Conservation (phyloP, 305 asterid genomes). For the Fraxinus floribunda region DNA sequence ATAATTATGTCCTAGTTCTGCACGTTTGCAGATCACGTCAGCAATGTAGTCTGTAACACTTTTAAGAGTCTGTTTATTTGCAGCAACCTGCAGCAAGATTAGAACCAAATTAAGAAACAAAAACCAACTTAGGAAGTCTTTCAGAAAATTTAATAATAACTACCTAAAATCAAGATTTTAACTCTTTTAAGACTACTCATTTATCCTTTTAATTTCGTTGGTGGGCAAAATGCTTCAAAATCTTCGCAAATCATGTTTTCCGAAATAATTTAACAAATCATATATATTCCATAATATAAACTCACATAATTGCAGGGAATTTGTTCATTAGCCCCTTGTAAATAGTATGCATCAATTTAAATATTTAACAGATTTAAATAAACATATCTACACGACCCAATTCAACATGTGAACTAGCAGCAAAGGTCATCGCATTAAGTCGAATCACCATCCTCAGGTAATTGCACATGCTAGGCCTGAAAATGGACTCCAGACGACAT, state of each 20-base stretch:
- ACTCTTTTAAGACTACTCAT: slow-evolving; percentile 3
- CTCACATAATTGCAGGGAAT: background rate
- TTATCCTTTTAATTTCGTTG: background rate
- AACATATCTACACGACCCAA: background rate
- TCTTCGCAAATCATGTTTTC: background rate
- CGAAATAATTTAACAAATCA: background rate
- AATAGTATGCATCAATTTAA: background rate
- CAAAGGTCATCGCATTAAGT: background rate
- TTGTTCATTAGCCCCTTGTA: background rate
- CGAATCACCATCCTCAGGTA: background rate
- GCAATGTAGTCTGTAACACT: slow-evolving; percentile 81
- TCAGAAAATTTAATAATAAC: slow-evolving; percentile 1
- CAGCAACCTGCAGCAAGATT: slow-evolving; percentile 69
- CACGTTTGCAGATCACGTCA: slow-evolving; percentile 80
- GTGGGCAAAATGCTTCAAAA: background rate
- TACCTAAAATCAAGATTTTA: slow-evolving; percentile 7
- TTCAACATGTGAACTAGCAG: background rate
- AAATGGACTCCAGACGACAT: background rate
- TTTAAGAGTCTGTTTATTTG: slow-evolving; percentile 81
- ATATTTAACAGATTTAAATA: background rate
- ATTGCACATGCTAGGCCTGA: background rate
- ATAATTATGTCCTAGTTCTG: slow-evolving; percentile 77
- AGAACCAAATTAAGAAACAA: slow-evolving; percentile 8
- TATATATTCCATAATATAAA: background rate
- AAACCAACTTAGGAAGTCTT: background rate